These are phyloP conservation scores for Picea engelmannii DNA, from an alignment of 83 land plant genomes.

Conservation along the genomic window DNA sequence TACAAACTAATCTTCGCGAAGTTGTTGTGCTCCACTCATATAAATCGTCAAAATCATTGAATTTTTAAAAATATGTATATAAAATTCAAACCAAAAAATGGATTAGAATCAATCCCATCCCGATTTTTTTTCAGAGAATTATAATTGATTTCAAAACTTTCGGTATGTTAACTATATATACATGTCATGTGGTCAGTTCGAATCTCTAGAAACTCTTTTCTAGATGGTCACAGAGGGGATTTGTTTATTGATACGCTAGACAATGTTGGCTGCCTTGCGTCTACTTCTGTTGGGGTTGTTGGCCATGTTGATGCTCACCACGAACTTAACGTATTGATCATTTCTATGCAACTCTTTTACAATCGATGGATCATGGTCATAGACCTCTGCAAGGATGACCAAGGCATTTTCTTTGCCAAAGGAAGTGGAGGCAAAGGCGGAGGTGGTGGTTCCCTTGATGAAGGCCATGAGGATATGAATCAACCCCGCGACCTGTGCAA, in stretches of 20 bases:
- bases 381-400: constrained; percentile 51
- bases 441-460: constrained; percentile 27
- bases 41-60: no score
- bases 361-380: constrained; percentile 28
- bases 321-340: not conserved
- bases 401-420: constrained; percentile 66
- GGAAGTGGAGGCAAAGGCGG: no score
- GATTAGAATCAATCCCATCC: no score
- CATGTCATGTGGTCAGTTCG: no score
- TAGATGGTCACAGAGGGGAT: not conserved
- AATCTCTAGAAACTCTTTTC: no score
- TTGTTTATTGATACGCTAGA: constrained; percentile 1
- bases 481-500: constrained; percentile 40
- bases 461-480: constrained; percentile 45
- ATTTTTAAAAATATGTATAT: no score
- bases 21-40: no score
- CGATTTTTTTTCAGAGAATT: no score
- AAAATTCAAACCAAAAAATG: no score
- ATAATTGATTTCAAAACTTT: no score
- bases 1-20: no score
- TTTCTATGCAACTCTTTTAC: constrained; percentile 30
- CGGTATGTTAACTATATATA: no score
- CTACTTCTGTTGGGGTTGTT: not conserved
- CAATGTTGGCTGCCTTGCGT: not conserved
- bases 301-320: not conserved